Percentiles rank a stretch among this genome's conserved stretches.
These are phyloP conservation scores for Penicillium flavigenum DNA, from an alignment of 495 filamentous ascomycete genomes.

Conservation along the genomic window DNA sequence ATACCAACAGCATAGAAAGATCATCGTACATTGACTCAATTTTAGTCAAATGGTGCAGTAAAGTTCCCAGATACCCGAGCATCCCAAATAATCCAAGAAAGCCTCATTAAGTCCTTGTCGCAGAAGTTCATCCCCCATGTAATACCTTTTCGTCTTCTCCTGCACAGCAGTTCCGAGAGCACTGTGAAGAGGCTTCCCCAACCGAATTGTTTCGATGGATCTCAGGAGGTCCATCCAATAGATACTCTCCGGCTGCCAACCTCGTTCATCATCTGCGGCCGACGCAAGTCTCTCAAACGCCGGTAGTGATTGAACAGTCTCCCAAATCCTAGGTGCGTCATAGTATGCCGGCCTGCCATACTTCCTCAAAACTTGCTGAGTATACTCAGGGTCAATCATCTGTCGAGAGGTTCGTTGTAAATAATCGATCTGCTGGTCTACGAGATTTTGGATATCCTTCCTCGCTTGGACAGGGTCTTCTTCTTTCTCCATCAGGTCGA, in stretches of 20 bases:
- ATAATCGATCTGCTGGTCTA: constrained; percentile 19
- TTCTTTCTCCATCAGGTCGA: constrained; percentile 5
- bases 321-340: constrained; percentile 17
- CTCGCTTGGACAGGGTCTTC: neutral
- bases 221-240: constrained; percentile 23
- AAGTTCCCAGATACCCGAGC: constrained; percentile 16
- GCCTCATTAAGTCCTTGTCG: constrained; percentile 26
- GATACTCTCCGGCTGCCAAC: constrained; percentile 14
- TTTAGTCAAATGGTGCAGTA: constrained; percentile 8
- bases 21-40: neutral
- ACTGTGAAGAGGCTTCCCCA: constrained; percentile 14
- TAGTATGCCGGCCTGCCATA: constrained; percentile 22
- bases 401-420: constrained; percentile 21
- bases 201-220: constrained; percentile 16
- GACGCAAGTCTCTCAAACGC: constrained; percentile 18
- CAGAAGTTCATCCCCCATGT: constrained; percentile 27
- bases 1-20: neutral
- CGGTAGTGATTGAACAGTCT: constrained; percentile 15
- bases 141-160: constrained; percentile 9
- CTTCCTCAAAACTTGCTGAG: constrained; percentile 7
- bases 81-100: constrained; percentile 24
- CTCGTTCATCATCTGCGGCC: constrained; percentile 10
- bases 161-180: constrained; percentile 10
- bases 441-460: constrained; percentile 10
- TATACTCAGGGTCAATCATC: constrained; percentile 15